Base-by-base conservation (phyloP, 768 basidiomycete species). In the Kwoniella mangroviensis region DNA sequence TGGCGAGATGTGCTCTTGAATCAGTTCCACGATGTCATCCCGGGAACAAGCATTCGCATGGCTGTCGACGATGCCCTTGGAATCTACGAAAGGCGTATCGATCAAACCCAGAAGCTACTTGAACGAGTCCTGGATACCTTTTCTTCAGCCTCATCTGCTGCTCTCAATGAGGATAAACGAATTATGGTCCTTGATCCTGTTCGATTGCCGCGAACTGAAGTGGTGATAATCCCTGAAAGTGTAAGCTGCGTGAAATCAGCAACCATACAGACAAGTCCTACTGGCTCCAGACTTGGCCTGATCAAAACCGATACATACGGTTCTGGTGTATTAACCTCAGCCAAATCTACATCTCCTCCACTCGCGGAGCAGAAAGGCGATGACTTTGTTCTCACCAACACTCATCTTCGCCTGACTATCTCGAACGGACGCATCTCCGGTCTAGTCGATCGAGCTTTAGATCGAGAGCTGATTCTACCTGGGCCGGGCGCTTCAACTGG, bases 11-110 rank as follows among this genome's bases (percentile, higher is more conserved):
- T 94, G 4, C 84, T 84, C 1, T 80, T 85, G 12, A 82, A 81
- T 65, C 83, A 84, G 59, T 84, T 84, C 76, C 84, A 82, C 69
- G 79, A 80, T 72, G 92, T 94, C 52, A 89, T 97, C 51, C 93
- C 79, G 21, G 82, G 81, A 3, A 80, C 78, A 28, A 78, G 72
- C 57, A 94, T 93, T 65, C 92, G 91, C 0, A 93, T 97, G 92
- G 93, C 69, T 1, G 96, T 97, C 81, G 90, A 94, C 0, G 95
- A 98, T 77, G 93, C 92, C 2, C 92, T 94, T 81, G 68, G 34
- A 15, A 69, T 69, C 15, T 69, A 72, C 71, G 57, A 43, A 13
- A 54, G 52, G 9, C 61, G 71, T 9, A 15, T 34, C 11, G 40
- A 11, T 6, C 41, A 72, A 60, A 53, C 67, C 1, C 2, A 60